A percentile compares a stretch with the other conserved stretches of the same genome.
phyloP scores from a whole-genome alignment of 306 rosid genomes.

The Adenanthera pavonina region DNA sequence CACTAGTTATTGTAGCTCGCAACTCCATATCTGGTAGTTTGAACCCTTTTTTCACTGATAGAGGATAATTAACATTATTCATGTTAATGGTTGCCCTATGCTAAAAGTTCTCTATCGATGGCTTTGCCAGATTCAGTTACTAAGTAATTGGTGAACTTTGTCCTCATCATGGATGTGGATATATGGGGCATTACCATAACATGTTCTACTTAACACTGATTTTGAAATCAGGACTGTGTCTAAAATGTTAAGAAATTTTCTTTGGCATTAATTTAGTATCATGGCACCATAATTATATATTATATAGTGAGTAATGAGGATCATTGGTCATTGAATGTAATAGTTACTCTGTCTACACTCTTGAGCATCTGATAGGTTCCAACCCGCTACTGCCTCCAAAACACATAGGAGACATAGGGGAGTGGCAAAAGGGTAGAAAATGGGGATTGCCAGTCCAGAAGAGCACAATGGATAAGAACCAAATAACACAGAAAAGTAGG shows the following conservation, averaged over 20 bases:
- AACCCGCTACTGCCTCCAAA: too few relatives aligned
- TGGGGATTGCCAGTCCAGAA: too few relatives aligned
- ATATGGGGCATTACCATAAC: neutral
- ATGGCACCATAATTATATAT: neutral
- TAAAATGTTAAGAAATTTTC: neutral
- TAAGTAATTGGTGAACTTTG: neutral
- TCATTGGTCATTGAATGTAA: neutral
- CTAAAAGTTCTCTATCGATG: neutral
- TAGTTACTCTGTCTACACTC: neutral
- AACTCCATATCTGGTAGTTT: constrained; percentile 21
- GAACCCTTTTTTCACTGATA: neutral
- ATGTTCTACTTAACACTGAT: neutral
- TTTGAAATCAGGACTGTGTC: neutral
- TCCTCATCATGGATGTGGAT: neutral
- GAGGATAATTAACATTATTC: neutral
- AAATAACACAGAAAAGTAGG: too few relatives aligned
- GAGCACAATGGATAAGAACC: too few relatives aligned
- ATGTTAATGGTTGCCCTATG: constrained; percentile 1
- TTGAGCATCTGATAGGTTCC: too few relatives aligned
- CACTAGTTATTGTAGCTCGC: constrained; percentile 8
- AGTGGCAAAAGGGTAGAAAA: too few relatives aligned
- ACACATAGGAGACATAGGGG: too few relatives aligned
- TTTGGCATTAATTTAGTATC: neutral
- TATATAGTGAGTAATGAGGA: neutral
- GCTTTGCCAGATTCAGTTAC: neutral